Evolutionary conservation across 2,329 filamentous ascomycete species (phyloP), one percentile per base, ranked within the genome.

Genomic region (Diaporthe velutina): DNA sequence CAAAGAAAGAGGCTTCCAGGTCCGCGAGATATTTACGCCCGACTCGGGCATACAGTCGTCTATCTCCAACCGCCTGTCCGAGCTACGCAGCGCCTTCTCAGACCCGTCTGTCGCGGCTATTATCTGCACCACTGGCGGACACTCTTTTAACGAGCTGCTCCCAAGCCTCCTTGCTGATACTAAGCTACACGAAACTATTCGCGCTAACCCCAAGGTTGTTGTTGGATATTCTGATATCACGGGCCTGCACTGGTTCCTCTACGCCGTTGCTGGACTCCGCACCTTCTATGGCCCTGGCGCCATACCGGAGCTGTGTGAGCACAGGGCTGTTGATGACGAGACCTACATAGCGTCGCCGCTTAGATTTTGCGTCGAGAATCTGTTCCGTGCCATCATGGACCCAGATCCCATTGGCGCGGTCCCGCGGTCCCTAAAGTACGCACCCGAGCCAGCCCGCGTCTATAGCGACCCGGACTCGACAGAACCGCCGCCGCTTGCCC

Each of bases 211-310:
- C 40, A 86, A 86, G 79, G 80, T 86, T 28, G 80, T 86, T 1
- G 81, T 86, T 22, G 85, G 85, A 1, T 85, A 81, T 72, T 85
- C 83, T 1, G 85, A 86, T 72, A 86, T 86, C 70, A 84, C 83
- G 1, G 80, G 82, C 42, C 73, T 86, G 48, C 85, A 86, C 78
- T 86, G 85, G 85, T 82, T 83, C 66, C 77, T 86, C 42, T 75
- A 84, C 74, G 81, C 81, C 1, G 35, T 79, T 13, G 80, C 83
- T 0, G 85, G 85, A 0, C 78, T 86, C 48, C 83, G 84, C 54
- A 86, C 85, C 6, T 86, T 86, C 70, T 86, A 86, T 77, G 85
- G 85, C 0, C 85, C 85, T 2, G 80, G 82, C 4, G 78, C 82
- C 2, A 80, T 86, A 60, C 79, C 83, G 1, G 84, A 86, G 75